Conservation (phyloP, 2,329 filamentous ascomycete species). For the Leptographium procerum region DNA sequence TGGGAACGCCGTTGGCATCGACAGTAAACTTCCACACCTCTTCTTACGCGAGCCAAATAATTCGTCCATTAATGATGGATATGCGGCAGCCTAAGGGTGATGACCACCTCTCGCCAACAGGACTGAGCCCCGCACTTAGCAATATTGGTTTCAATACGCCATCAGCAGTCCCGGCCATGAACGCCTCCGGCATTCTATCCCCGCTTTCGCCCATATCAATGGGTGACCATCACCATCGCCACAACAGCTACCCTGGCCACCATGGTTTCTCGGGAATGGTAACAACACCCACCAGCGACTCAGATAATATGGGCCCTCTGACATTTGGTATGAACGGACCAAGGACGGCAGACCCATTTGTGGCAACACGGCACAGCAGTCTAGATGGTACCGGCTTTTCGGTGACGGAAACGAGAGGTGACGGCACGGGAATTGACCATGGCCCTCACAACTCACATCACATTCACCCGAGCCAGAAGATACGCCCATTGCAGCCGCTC, state of each 20-base stretch:
- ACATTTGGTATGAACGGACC: slow-evolving; percentile 15
- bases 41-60: slow-evolving; percentile 47
- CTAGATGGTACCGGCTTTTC: slow-evolving; percentile 28
- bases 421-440: background rate
- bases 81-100: slow-evolving; percentile 51
- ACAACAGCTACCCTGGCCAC: slow-evolving; percentile 35
- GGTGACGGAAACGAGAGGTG: background rate
- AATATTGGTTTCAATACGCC: slow-evolving; percentile 52
- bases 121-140: slow-evolving; percentile 56
- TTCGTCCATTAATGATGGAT: slow-evolving; percentile 58
- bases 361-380: slow-evolving; percentile 31
- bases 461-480: slow-evolving; percentile 25
- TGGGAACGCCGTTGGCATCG: slow-evolving; percentile 36
- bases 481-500: slow-evolving; percentile 29
- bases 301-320: background rate
- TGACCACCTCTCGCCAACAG: slow-evolving; percentile 49
- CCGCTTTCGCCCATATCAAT: slow-evolving; percentile 43
- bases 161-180: slow-evolving; percentile 26
- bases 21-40: slow-evolving; percentile 36
- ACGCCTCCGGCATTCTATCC: slow-evolving; percentile 43
- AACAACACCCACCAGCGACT: background rate
- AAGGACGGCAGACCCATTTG: slow-evolving; percentile 38
- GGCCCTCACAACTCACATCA: background rate
- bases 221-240: slow-evolving; percentile 30
- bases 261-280: background rate